Conservation (phyloP, 2,329 filamentous ascomycete genomes). For the Piedraia hortae region DNA sequence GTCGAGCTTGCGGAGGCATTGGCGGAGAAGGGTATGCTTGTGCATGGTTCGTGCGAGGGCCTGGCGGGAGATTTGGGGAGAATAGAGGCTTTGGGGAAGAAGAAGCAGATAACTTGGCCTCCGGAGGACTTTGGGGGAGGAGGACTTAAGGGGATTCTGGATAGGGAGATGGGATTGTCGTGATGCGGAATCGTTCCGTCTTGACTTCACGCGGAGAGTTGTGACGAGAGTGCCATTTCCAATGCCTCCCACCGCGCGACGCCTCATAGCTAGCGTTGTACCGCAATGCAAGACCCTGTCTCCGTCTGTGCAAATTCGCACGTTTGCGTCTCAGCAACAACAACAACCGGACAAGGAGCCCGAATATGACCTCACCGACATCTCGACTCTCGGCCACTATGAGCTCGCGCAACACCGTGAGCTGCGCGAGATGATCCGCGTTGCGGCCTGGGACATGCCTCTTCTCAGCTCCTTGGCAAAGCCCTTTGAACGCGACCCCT, state of each 20-base stretch:
- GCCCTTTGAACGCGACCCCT: constrained; percentile 43
- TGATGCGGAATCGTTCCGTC: constrained; percentile 17
- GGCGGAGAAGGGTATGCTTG: constrained; percentile 43
- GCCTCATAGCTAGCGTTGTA: too few relatives aligned
- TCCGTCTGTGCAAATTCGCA: constrained; percentile 1
- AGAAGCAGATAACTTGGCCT: constrained; percentile 22
- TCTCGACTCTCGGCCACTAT: constrained; percentile 54
- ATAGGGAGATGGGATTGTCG: constrained; percentile 29
- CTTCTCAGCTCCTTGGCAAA: constrained; percentile 55
- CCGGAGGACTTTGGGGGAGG: constrained; percentile 17
- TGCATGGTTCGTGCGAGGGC: constrained; percentile 38
- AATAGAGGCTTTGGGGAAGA: constrained; percentile 20
- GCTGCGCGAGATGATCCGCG: constrained; percentile 59
- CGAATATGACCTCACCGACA: constrained; percentile 49
- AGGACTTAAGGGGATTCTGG: constrained; percentile 24
- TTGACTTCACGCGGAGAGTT: constrained; percentile 1
- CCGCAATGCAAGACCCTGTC: constrained; percentile 1
- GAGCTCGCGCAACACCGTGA: constrained; percentile 77
- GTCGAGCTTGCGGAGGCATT: constrained; percentile 58
- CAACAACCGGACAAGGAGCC: constrained; percentile 3
- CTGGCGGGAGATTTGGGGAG: constrained; percentile 20
- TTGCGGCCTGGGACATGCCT: constrained; percentile 90
- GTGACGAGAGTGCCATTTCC: neutral
- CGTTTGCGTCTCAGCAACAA: constrained; percentile 1
- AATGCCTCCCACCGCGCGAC: neutral